Evolutionary conservation across 495 filamentous ascomycete genomes (phyloP).

Genomic region (Trichoderma reesei): DNA sequence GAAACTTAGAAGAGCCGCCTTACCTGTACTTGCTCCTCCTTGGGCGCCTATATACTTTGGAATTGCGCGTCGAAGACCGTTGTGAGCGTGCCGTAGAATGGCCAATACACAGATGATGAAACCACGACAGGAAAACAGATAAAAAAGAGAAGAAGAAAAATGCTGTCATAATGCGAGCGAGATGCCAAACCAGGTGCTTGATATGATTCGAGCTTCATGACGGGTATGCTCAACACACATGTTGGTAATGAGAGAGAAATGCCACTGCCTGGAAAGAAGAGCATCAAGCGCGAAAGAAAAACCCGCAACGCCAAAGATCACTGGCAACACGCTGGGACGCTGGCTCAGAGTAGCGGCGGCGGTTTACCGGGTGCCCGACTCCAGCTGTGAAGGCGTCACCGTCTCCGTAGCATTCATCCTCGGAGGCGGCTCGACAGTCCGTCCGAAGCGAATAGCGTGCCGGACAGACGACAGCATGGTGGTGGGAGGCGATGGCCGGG

Average conservation of each 20-base stretch:
- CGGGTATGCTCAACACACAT: slow-evolving; percentile 7
- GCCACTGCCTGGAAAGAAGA: neutral
- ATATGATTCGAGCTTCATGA: neutral
- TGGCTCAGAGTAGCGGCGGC: too few relatives aligned
- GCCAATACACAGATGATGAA: slow-evolving; percentile 7
- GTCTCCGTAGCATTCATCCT: neutral
- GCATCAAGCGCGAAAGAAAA: neutral
- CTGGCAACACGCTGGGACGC: too few relatives aligned
- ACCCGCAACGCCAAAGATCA: neutral
- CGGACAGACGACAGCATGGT: slow-evolving; percentile 3
- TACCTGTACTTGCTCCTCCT: neutral
- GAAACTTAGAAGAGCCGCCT: neutral
- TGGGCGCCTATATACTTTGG: neutral
- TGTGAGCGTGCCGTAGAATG: neutral
- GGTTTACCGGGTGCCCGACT: slow-evolving; percentile 18
- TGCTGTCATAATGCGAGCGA: slow-evolving; percentile 3
- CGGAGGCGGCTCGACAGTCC: neutral
- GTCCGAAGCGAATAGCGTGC: slow-evolving; percentile 3
- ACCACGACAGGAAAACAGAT: too few relatives aligned
- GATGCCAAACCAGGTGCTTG: neutral
- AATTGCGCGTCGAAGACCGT: neutral
- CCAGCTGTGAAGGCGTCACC: slow-evolving; percentile 27
- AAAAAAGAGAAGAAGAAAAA: slow-evolving; percentile 6
- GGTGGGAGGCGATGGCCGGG: neutral
- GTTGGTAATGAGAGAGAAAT: slow-evolving; percentile 1